These are phyloP conservation scores for Aspergillus leporis DNA, from an alignment of 495 filamentous ascomycete genomes.

Conservation along the genomic window DNA sequence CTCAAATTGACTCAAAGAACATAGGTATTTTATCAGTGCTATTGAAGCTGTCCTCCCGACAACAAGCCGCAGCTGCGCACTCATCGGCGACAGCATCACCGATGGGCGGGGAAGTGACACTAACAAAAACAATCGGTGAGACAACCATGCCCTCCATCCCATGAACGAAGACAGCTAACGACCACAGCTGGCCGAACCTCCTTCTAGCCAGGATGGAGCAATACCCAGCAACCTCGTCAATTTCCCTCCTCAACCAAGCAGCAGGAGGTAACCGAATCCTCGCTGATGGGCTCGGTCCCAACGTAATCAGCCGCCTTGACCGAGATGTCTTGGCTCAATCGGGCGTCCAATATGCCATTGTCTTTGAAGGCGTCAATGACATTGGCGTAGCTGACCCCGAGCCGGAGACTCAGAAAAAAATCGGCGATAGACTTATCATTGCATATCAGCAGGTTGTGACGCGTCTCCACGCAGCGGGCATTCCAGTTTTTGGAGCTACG, in stretches of 20 bases:
- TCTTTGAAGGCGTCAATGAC: conserved; percentile 78
- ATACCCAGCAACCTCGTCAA: conserved; percentile 40
- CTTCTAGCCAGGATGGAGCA: conserved; percentile 57
- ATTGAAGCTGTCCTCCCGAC: conserved; percentile 58
- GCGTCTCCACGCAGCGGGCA: conserved; percentile 55
- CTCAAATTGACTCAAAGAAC: neutral
- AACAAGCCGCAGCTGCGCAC: conserved; percentile 48
- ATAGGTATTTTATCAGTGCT: conserved; percentile 60
- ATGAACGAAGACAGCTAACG: neutral
- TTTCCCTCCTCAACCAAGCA: conserved; percentile 69
- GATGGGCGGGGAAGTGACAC: conserved; percentile 66
- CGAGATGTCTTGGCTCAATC: conserved; percentile 61
- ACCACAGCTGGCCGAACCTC: conserved; percentile 62
- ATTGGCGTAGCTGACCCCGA: conserved; percentile 56
- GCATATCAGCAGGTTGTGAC: conserved; percentile 59
- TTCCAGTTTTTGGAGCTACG: conserved; percentile 62
- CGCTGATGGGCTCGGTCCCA: conserved; percentile 61
- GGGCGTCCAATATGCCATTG: conserved; percentile 60
- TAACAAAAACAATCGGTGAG: conserved; percentile 63
- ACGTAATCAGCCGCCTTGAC: conserved; percentile 60
- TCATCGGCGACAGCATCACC: conserved; percentile 75
- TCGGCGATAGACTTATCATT: conserved; percentile 52
- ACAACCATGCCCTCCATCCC: neutral
- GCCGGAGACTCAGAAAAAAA: conserved; percentile 44
- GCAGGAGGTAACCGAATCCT: conserved; percentile 72